Evolutionary conservation across 495 filamentous ascomycete species (phyloP), one percentile per base, ranked within the genome.

Genomic region (Chaetomium cochliodes): DNA sequence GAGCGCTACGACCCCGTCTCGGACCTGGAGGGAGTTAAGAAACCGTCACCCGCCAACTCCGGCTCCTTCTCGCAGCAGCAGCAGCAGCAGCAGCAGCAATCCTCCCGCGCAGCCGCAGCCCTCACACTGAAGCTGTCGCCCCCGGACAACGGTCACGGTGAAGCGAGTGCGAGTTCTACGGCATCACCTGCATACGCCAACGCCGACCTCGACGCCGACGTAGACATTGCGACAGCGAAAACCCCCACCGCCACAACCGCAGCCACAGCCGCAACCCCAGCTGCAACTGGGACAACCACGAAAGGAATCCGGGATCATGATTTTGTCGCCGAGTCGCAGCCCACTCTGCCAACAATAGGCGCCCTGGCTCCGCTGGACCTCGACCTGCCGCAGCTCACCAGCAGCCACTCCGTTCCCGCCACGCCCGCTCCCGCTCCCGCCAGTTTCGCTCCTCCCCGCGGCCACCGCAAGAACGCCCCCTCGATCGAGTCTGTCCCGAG

Each of bases 401-500:
- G 11, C 33, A 15, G 30, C 53, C 28, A 6, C 30, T 22, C 16
- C 30, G 16, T 12, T 7, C 51, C 25, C 15, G 26, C 25, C 11
- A 12, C 26, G 13, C 49, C 26, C 20, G n/a, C 26, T 25, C 49
- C 26, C 20, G n/a, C 9, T 55, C 30, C 26, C 18, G 18, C 52
- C 15, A 26, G 16, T 33, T 26, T 30, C 18, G 28, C 33, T 62
- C 18, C 50, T 25, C 26, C 63, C 50, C 65, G 53, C 52, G 73
- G 78, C 67, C 87, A 85, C 72, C 81, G 79, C 54, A 87, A 85
- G 72, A 87, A 82, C 80, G 79, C 84, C 12, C 78, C 86, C 47
- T 90, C 90, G 15, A 82, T 87, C 64, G 88, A 92, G 66, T 84
- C 86, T 37, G 84, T 93, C 63, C 90, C 92, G 26, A 86, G 88